Conservation (phyloP, 1,284 basidiomycete species). For the Ustilago trichophora region DNA sequence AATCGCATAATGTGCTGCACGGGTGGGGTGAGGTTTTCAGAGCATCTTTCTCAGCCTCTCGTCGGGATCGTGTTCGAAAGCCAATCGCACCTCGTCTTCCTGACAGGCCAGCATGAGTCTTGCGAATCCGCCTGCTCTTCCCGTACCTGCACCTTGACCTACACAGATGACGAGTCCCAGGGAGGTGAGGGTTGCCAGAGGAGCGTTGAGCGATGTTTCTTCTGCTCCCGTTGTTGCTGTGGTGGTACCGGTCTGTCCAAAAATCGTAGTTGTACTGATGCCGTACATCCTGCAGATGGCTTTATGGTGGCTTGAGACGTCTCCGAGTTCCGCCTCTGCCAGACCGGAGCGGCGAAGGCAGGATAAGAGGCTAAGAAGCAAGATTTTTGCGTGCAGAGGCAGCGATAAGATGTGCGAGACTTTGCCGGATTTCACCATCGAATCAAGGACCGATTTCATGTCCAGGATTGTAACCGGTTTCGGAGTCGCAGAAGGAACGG, state of each 20-base stretch:
- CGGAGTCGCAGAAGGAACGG: slow-evolving; percentile 21
- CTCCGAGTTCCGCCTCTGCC: slow-evolving; percentile 83
- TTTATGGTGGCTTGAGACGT: slow-evolving; percentile 70
- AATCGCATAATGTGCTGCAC: too few relatives aligned
- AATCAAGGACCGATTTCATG: slow-evolving; percentile 81
- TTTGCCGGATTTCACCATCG: slow-evolving; percentile 90
- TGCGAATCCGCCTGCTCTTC: slow-evolving; percentile 50
- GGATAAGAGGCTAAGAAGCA: slow-evolving; percentile 79
- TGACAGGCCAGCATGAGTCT: slow-evolving; percentile 55
- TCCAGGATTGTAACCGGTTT: slow-evolving; percentile 76
- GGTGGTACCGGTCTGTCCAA: too few relatives aligned
- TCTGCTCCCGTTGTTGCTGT: too few relatives aligned
- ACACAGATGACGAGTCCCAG: slow-evolving; percentile 59
- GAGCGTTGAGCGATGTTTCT: slow-evolving; percentile 20
- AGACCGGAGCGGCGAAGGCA: slow-evolving; percentile 85
- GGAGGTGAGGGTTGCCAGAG: slow-evolving; percentile 47
- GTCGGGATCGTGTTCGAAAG: slow-evolving; percentile 53
- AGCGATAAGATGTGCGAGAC: slow-evolving; percentile 65
- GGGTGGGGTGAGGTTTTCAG: too few relatives aligned
- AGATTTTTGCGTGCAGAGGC: slow-evolving; percentile 57
- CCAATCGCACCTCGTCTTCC: slow-evolving; percentile 61
- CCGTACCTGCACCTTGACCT: slow-evolving; percentile 57
- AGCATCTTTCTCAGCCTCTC: slow-evolving; percentile 51
- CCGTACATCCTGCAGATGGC: slow-evolving; percentile 53
- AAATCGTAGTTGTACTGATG: slow-evolving; percentile 6